phyloP scores from a whole-genome alignment of 352 stramenopile genomes.

The Aphanomyces cochlioides region DNA sequence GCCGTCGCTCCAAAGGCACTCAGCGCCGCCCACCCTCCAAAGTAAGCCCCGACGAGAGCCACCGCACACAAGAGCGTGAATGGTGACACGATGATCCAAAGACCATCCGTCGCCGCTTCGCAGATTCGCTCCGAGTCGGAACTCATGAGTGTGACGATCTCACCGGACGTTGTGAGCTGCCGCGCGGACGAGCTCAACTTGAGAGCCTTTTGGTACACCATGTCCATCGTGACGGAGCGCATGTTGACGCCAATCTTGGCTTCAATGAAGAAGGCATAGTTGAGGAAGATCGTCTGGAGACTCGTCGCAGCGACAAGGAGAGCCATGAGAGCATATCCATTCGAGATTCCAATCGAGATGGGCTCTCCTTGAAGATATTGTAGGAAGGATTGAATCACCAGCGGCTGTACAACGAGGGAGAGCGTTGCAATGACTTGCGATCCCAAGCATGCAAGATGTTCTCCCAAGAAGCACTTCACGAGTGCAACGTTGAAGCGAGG shows the following conservation, averaged over 20 bases:
- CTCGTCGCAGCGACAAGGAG: constrained; percentile 37
- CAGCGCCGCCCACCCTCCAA: too few species aligned
- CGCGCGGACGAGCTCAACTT: constrained; percentile 42
- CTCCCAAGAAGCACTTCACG: constrained; percentile 1
- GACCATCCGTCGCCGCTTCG: constrained; percentile 41
- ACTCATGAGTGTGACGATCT: constrained; percentile 53
- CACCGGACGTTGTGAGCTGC: constrained; percentile 45
- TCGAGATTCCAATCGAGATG: constrained; percentile 27
- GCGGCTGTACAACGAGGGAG: not conserved
- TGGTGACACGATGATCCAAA: constrained; percentile 48
- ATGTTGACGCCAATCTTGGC: constrained; percentile 44
- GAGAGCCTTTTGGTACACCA: constrained; percentile 54
- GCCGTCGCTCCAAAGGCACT: too few species aligned
- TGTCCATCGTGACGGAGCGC: constrained; percentile 54
- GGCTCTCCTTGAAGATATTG: too few species aligned
- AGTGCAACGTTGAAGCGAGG: constrained; percentile 1
- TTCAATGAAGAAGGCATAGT: constrained; percentile 48
- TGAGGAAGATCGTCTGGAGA: constrained; percentile 40
- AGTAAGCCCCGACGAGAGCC: too few species aligned
- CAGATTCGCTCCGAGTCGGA: constrained; percentile 50
- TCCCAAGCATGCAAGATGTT: not conserved
- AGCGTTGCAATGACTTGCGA: not conserved
- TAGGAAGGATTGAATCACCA: too few species aligned
- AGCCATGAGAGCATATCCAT: constrained; percentile 45
- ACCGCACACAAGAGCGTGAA: not conserved